Percentiles rank a stretch among this genome's conserved stretches.
Evolutionary conservation across 108 stramenopile species (phyloP).

Genomic region (Skeletonema costatum): DNA sequence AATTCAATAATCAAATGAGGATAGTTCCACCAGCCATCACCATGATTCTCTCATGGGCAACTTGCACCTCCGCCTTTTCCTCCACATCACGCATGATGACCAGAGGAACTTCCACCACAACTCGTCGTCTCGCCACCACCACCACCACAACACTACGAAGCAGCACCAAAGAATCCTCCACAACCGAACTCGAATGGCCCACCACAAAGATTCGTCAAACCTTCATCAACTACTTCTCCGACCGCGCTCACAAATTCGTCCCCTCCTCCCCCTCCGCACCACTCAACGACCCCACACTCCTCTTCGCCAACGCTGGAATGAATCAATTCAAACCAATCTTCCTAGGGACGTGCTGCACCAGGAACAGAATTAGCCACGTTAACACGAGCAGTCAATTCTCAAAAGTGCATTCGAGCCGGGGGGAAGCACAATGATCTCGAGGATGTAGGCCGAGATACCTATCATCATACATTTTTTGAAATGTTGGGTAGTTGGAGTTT

Average conservation of each 20-base stretch:
- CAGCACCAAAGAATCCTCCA: not conserved
- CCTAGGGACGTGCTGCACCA: constrained; percentile 91
- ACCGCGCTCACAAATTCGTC: constrained; percentile 62
- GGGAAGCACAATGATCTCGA: constrained; percentile 99
- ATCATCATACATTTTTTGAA: constrained; percentile 99
- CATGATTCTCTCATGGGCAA: constrained; percentile 5
- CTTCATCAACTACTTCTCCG: constrained; percentile 92
- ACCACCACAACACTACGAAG: not conserved
- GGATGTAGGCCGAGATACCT: constrained; percentile 97
- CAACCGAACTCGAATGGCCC: constrained; percentile 74
- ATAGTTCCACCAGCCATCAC: constrained; percentile 10
- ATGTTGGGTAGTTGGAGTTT: constrained; percentile 98
- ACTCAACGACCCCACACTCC: constrained; percentile 96
- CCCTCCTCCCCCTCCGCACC: constrained; percentile 93
- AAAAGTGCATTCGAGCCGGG: constrained; percentile 99
- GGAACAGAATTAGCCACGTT: constrained; percentile 68
- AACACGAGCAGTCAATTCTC: constrained; percentile 89
- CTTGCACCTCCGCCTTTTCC: not conserved
- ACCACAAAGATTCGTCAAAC: constrained; percentile 90
- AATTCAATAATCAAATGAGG: not conserved
- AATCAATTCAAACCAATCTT: constrained; percentile 99
- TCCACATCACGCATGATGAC: constrained; percentile 6
- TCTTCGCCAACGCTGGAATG: constrained; percentile 99
- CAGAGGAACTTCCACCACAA: not conserved
- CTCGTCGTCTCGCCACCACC: not conserved